Conservation (phyloP, 495 filamentous ascomycete species). For the Neurospora hispaniola region DNA sequence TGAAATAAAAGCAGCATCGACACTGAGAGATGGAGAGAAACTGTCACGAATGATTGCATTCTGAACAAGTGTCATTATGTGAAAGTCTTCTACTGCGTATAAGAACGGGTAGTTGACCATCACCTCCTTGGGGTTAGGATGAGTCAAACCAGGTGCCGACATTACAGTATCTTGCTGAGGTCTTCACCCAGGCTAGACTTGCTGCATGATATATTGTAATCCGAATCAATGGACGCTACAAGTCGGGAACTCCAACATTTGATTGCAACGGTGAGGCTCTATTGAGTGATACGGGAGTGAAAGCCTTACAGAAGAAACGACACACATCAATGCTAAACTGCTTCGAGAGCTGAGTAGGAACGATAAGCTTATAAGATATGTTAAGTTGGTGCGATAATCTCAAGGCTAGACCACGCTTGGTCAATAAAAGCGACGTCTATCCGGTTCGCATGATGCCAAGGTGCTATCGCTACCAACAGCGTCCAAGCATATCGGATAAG, state of each 20-base stretch:
- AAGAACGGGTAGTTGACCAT: not conserved
- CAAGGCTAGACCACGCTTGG: not conserved
- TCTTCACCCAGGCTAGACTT: not conserved
- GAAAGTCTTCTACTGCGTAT: not conserved
- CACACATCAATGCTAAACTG: not conserved
- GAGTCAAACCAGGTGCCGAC: not conserved
- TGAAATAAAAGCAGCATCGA: not conserved
- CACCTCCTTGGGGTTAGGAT: not conserved
- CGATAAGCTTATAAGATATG: not conserved
- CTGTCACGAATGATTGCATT: not conserved
- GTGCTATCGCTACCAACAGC: not conserved
- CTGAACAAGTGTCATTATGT: not conserved
- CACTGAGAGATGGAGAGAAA: not conserved
- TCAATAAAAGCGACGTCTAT: not conserved
- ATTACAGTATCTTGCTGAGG: not conserved
- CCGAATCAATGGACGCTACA: not conserved
- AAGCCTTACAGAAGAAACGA: not conserved
- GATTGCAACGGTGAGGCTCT: not conserved
- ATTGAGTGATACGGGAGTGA: not conserved
- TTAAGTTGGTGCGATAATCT: not conserved
- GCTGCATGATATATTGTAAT: not conserved
- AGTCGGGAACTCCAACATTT: not conserved
- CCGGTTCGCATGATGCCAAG: not conserved
- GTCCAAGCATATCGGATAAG: not conserved
- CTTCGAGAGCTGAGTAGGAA: not conserved